phyloP scores from a whole-genome alignment of 345 rosid genomes.

The Leavenworthia alabamica region DNA sequence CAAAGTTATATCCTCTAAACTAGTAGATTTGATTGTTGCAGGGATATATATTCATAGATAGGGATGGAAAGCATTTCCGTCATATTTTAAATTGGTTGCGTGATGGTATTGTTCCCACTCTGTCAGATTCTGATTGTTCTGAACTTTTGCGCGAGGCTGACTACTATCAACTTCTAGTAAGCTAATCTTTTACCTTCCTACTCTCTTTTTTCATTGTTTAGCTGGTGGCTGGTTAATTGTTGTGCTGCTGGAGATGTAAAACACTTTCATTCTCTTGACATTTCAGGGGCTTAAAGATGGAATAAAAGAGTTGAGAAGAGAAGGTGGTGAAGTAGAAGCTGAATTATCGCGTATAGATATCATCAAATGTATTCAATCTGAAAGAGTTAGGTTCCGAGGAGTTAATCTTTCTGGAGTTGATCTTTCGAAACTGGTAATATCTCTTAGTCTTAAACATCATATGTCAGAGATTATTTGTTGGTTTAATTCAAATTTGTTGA shows the following conservation, averaged over 20 bases:
- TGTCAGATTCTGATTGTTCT: slow-evolving; percentile 52
- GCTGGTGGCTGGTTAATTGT: background rate
- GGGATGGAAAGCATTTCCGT: slow-evolving; percentile 83
- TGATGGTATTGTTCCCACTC: slow-evolving; percentile 68
- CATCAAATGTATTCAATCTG: slow-evolving; percentile 82
- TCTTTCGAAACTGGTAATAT: slow-evolving; percentile 84
- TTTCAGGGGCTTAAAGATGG: slow-evolving; percentile 66
- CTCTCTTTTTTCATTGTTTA: background rate
- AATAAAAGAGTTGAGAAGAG: slow-evolving; percentile 52
- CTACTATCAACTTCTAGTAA: slow-evolving; percentile 80
- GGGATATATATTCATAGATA: slow-evolving; percentile 83
- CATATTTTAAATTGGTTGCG: slow-evolving; percentile 90
- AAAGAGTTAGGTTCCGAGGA: slow-evolving; percentile 73
- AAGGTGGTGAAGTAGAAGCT: slow-evolving; percentile 46
- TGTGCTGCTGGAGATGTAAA: background rate
- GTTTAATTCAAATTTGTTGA: background rate
- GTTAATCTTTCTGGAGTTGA: slow-evolving; percentile 84
- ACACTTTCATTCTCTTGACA: background rate
- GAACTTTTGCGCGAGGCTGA: slow-evolving; percentile 83
- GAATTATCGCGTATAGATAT: slow-evolving; percentile 76
- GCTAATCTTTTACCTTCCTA: slow-evolving; percentile 16
- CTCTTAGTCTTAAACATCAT: slow-evolving; percentile 1
- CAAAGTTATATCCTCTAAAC: background rate
- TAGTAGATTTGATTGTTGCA: slow-evolving; percentile 30
- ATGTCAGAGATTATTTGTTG: background rate